Evolutionary conservation across 1,139 yeast genomes (phyloP).

Genomic region (Saccharomyces hybrid): DNA sequence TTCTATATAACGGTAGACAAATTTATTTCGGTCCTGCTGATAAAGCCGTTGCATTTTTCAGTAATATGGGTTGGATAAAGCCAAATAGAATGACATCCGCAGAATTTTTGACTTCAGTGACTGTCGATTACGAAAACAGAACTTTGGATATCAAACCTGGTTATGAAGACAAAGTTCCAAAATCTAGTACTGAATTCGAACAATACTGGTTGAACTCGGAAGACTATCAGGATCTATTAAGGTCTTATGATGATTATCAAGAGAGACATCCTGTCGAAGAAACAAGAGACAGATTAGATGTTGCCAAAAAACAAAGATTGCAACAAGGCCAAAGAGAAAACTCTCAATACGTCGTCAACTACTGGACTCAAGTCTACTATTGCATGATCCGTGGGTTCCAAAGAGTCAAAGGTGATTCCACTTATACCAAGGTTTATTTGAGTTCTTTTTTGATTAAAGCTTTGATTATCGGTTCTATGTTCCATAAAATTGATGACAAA

Average conservation of each 20-base stretch:
- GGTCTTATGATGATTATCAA: slow-evolving; percentile 40
- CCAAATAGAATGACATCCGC: slow-evolving; percentile 60
- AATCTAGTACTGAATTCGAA: slow-evolving; percentile 51
- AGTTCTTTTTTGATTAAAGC: slow-evolving; percentile 47
- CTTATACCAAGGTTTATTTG: slow-evolving; percentile 44
- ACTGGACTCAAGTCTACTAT: slow-evolving; percentile 39
- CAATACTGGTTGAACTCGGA: slow-evolving; percentile 47
- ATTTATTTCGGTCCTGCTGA: slow-evolving; percentile 51
- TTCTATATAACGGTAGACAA: slow-evolving; percentile 52
- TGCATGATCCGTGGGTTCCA: slow-evolving; percentile 46
- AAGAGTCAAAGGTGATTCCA: slow-evolving; percentile 48
- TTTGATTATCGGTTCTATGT: slow-evolving; percentile 49
- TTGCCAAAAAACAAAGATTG: slow-evolving; percentile 39
- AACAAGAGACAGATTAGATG: slow-evolving; percentile 36
- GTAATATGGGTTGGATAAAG: slow-evolving; percentile 52
- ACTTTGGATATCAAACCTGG: slow-evolving; percentile 44
- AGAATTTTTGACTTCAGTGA: slow-evolving; percentile 62
- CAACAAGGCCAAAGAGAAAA: slow-evolving; percentile 38
- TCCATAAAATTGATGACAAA: slow-evolving; percentile 39
- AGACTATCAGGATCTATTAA: slow-evolving; percentile 37
- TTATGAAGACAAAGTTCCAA: slow-evolving; percentile 47
- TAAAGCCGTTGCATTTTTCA: slow-evolving; percentile 49
- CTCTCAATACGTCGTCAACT: slow-evolving; percentile 43
- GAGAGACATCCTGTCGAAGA: slow-evolving; percentile 34
- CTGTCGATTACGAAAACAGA: slow-evolving; percentile 34